Conservation (phyloP, 805 yeast species). For the Komagataella pseudopastoris region DNA sequence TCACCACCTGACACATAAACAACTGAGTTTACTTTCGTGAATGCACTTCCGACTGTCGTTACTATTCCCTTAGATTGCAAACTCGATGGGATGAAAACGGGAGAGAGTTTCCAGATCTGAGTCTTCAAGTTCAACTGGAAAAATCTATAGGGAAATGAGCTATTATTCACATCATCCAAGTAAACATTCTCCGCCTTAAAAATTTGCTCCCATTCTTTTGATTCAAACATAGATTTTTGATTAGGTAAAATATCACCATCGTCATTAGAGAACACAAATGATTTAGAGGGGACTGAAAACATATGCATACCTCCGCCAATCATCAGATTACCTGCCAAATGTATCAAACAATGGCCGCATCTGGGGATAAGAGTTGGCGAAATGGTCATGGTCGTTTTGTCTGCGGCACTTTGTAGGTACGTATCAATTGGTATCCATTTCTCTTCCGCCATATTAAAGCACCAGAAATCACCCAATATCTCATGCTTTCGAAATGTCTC, state of each 20-base stretch:
- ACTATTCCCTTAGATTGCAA: neutral
- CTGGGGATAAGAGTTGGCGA: neutral
- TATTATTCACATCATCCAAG: neutral
- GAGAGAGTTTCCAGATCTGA: neutral
- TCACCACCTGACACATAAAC: neutral
- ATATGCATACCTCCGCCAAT: neutral
- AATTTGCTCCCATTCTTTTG: neutral
- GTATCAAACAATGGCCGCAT: neutral
- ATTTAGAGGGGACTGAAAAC: neutral
- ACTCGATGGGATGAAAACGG: neutral
- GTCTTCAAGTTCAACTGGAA: neutral
- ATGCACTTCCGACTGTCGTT: neutral
- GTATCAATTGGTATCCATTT: conserved; percentile 21
- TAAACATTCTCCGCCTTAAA: neutral
- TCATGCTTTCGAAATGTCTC: conserved; percentile 9
- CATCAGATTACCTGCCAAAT: neutral
- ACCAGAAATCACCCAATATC: conserved; percentile 36
- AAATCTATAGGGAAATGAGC: neutral
- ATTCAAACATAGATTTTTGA: neutral
- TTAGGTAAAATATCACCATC: neutral
- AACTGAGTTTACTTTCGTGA: neutral
- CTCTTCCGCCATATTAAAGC: conserved; percentile 29
- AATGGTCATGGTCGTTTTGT: neutral
- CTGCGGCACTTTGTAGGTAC: conserved; percentile 11
- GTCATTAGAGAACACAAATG: neutral